Conservation (phyloP, 1,284 basidiomycete genomes). For the Ganoderma resinaceum region DNA sequence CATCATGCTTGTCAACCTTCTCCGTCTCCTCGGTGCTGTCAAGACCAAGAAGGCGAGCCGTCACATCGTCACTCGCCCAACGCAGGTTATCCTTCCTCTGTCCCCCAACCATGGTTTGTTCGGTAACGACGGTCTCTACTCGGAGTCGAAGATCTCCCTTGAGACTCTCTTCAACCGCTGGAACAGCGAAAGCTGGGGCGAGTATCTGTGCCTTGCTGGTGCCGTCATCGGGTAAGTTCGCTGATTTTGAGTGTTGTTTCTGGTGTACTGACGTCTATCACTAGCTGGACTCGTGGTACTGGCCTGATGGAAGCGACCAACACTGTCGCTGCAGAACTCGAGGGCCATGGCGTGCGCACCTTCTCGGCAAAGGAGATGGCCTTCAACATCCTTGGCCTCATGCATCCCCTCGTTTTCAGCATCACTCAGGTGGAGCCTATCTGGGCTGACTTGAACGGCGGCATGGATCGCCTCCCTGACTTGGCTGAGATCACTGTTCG, state of each 20-base stretch:
- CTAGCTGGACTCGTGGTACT: constrained; percentile 97
- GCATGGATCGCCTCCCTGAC: constrained; percentile 96
- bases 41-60: constrained; percentile 98
- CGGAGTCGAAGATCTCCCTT: constrained; percentile 97
- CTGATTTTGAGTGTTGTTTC: constrained; percentile 3
- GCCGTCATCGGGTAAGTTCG: constrained; percentile 91
- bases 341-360: constrained; percentile 93
- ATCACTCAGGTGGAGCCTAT: constrained; percentile 99
- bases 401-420: constrained; percentile 99
- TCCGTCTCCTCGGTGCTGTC: constrained; percentile 95
- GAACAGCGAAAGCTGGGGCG: constrained; percentile 99
- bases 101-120: constrained; percentile 99
- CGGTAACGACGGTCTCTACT: constrained; percentile 97
- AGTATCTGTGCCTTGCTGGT: constrained; percentile 97
- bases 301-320: constrained; percentile 97
- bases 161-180: constrained; percentile 98
- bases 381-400: constrained; percentile 98
- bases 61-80: constrained; percentile 96
- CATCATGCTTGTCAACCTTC: constrained; percentile 95
- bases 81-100: constrained; percentile 96
- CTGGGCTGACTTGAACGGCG: constrained; percentile 97
- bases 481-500: constrained; percentile 90
- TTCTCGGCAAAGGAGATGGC: constrained; percentile 99
- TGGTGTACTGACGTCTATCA: constrained; percentile 25
- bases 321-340: constrained; percentile 93